Evolutionary conservation across 495 filamentous ascomycete species (phyloP), one percentile per base, ranked within the genome.

Genomic region (Entonaema liquescens): DNA sequence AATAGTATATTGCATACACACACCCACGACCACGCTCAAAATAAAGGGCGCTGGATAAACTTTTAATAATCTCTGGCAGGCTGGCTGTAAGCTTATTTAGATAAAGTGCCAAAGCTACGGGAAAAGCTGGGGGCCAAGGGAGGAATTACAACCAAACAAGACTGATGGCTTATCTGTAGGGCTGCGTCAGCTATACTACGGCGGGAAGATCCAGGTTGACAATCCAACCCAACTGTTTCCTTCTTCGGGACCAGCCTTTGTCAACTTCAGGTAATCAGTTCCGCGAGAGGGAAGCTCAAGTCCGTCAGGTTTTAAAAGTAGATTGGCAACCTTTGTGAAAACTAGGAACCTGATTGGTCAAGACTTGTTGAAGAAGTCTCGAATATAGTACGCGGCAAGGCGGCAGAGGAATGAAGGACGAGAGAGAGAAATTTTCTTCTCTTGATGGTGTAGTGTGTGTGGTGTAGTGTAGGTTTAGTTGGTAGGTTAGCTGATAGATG

Each of bases 131-230:
- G 69, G 69, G 63, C 63, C 44, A 33, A 60, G 69, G 69, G 64
- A 64, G 69, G 69, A 65, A 72, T 63, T 72, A 72, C 69, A 49
- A 72, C 69, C 59, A 67, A 64, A 49, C 25, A 50, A 26, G 29
- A 31, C n/a, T 52, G 35, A 65, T 73, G 55, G 65, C 59, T 65
- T 65, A 53, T 72, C 73, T 71, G 72, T 77, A 77, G 73, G 75
- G 75, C 75, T 77, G 75, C 73, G 73, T 75, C 68, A 74, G 67
- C 57, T 71, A 70, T 67, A 74, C 71, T 58, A 69, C 65, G 57
- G 36, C 70, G 65, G 70, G 70, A 73, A 67, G 62, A 70, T 70
- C 67, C 62, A 70, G 67, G 42, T 60, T 67, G 66, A 56, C 71
- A 66, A 69, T 73, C 65, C 65, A 69, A 73, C 65, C 70, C 70